Evolutionary conservation across 164 flowering plant genomes (phyloP).

Genomic region (Nelumbo lutea): DNA sequence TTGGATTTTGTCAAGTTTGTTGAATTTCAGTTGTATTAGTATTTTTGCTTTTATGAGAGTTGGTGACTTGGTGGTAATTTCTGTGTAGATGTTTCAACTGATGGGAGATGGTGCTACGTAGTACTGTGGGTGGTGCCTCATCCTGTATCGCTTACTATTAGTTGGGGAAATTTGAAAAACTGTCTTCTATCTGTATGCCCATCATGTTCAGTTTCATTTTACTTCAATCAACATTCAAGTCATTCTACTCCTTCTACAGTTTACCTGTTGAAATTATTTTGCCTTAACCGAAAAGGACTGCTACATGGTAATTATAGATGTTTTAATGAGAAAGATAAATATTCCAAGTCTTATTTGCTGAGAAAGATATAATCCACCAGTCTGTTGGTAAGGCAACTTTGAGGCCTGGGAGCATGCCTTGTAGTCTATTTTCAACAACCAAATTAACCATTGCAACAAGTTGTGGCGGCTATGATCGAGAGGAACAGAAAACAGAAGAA

Average conservation of each 20-base stretch:
- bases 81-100: conserved; percentile 74
- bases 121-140: conserved; percentile 70
- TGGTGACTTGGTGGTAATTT: neutral
- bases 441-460: too few relatives aligned
- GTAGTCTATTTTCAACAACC: too few relatives aligned
- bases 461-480: too few relatives aligned
- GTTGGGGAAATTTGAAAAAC: conserved; percentile 64
- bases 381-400: too few relatives aligned
- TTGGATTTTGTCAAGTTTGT: neutral
- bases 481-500: too few relatives aligned
- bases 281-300: conserved; percentile 60
- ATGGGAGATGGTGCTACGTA: conserved; percentile 90
- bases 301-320: conserved; percentile 50
- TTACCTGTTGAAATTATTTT: conserved; percentile 55
- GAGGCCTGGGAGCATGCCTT: too few relatives aligned
- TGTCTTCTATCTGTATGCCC: conserved; percentile 69
- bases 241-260: conserved; percentile 28
- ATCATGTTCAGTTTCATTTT: conserved; percentile 39
- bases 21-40: neutral
- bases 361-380: too few relatives aligned
- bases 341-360: too few relatives aligned
- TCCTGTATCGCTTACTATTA: conserved; percentile 27
- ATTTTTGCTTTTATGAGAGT: neutral
- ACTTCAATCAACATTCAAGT: conserved; percentile 30
- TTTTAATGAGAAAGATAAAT: too few relatives aligned